Base-by-base conservation (phyloP, 306 rosid species). In the Gleditsia sinensis region DNA sequence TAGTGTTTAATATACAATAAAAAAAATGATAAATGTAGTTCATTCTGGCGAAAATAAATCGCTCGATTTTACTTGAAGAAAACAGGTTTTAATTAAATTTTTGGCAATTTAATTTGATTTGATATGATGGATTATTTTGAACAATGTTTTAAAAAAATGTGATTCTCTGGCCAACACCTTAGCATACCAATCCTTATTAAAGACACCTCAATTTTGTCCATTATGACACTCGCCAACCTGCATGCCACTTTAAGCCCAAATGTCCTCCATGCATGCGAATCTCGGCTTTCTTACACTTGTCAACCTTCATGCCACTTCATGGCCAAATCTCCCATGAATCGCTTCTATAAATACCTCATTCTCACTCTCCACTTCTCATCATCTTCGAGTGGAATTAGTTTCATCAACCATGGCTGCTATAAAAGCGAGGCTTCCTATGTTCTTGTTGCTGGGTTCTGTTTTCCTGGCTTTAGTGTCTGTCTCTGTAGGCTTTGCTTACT, bases 211-310 rank as follows among this genome's bases (percentile, higher is more conserved):
- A 1, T 55, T 69, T 50, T 69, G 72, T 63, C 51, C 20, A 12
- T 40, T 69, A 13, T 74, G 36, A 79, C 84, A 83, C 84, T 34
- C 77, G 87, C 79, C 84, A 79, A 42, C 1, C n/a, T 27, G 76
- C 82, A 76, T 72, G 82, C n/a, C 1, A 0, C 21, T 56, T 37
- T 1, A 3, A 2, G 2, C 43, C 66, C 66, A 28, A 28, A 56
- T 56, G 63, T 56, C 63, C 10, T 56, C 20, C 63, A 56, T 27
- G 63, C 63, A 56, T 16, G 27, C 0, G 28, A 56, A 56, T 20
- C 37, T 27, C 1, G 13, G 10, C 43, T 7, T 12, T 7, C 12
- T n/a, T 9, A 57, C 65, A 17, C 13, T 58, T 24, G 42, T n/a
- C 24, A 11, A 24, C 34, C 19, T 24, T 55, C 58, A 3, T 6